Conservation (phyloP, 23 red algal species). For the Gracilaria gracilis region DNA sequence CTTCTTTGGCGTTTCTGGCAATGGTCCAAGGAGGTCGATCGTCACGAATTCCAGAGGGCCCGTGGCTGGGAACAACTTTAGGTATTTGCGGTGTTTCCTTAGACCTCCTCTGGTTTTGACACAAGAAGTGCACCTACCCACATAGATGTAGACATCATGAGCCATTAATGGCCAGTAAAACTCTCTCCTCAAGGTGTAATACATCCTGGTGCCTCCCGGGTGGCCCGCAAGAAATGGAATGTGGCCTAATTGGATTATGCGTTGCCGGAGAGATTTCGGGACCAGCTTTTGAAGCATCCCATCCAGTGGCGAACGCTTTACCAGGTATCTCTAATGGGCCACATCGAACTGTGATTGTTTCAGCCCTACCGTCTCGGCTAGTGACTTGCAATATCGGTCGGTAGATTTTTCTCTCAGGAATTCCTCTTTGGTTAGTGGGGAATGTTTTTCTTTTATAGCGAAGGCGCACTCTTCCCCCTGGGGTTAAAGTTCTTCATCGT, state of each 20-base stretch:
- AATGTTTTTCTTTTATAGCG: background rate
- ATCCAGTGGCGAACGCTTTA: background rate
- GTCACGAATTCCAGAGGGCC: slow-evolving; percentile 32
- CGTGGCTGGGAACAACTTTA: slow-evolving; percentile 33
- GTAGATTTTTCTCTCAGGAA: background rate
- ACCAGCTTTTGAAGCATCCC: slow-evolving; percentile 21
- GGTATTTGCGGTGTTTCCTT: slow-evolving; percentile 26
- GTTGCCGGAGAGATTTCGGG: background rate
- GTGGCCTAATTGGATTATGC: background rate
- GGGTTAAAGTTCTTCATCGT: too few species aligned
- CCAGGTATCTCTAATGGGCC: background rate
- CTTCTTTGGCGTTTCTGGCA: background rate
- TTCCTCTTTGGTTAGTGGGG: background rate
- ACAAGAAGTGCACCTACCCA: background rate
- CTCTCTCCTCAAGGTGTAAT: background rate
- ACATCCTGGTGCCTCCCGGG: background rate
- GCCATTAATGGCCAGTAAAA: slow-evolving; percentile 52
- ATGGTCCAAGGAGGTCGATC: slow-evolving; percentile 38
- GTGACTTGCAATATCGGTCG: background rate
- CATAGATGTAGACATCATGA: background rate
- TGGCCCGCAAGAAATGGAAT: background rate
- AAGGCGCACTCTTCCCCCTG: too few species aligned
- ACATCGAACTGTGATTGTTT: background rate
- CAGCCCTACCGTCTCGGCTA: too few species aligned
- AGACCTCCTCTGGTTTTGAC: background rate